phyloP scores from a whole-genome alignment of 2,329 filamentous ascomycete species.

The Clonostachys solani region DNA sequence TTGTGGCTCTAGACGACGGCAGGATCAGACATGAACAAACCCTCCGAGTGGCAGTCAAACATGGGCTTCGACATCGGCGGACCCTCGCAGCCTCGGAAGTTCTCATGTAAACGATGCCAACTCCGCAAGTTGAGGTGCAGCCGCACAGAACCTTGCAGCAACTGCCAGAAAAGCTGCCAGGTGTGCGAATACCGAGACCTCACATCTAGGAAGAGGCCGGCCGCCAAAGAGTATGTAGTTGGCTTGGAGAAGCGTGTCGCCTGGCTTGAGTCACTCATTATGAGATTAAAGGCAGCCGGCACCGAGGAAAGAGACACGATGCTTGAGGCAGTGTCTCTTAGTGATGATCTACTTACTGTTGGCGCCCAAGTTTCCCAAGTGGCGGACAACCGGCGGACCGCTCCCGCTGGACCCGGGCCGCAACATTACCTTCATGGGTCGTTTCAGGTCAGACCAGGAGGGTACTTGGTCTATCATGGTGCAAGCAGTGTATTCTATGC shows the following conservation, averaged over 20 bases:
- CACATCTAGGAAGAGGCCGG: conserved; percentile 6
- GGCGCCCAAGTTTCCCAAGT: neutral
- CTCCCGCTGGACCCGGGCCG: neutral
- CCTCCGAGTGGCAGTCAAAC: no score
- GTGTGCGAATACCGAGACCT: conserved; percentile 8
- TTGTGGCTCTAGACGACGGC: no score
- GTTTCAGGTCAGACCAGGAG: neutral
- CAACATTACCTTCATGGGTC: neutral
- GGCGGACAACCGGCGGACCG: neutral
- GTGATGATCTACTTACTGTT: no score
- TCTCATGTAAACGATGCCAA: no score
- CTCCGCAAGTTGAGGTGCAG: conserved; percentile 7
- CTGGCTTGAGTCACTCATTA: conserved; percentile 9
- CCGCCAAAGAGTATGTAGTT: conserved; percentile 5
- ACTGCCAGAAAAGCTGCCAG: conserved; percentile 1
- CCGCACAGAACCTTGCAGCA: conserved; percentile 7
- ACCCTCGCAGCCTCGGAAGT: no score
- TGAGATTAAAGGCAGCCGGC: conserved; percentile 2
- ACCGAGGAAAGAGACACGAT: conserved; percentile 3
- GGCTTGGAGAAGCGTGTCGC: conserved; percentile 7
- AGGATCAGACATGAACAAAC: no score
- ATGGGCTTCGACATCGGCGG: no score
- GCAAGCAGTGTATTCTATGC: conserved; percentile 16
- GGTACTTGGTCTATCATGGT: conserved; percentile 8
- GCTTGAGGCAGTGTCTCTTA: neutral